Evolutionary conservation across 768 basidiomycete genomes (phyloP).

Genomic region (Tricholoma hemisulphureum): DNA sequence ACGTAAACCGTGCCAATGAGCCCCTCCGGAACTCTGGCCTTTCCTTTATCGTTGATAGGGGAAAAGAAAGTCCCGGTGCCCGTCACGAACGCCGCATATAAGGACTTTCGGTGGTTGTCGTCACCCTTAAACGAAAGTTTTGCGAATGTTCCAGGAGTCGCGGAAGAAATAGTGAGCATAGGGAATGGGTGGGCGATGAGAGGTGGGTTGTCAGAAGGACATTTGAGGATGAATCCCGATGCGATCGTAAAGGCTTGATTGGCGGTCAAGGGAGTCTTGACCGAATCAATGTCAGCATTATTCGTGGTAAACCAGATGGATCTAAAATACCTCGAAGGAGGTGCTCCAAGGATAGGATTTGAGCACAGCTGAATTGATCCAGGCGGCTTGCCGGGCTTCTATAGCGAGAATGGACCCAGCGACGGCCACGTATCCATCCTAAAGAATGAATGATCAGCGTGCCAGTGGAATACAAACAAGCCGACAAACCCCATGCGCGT

Average conservation of each 20-base stretch:
- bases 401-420: constrained; percentile 59
- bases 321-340: constrained; percentile 51
- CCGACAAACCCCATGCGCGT: not conserved
- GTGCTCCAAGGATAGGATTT: constrained; percentile 54
- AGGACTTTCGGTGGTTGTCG: constrained; percentile 8
- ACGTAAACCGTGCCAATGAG: constrained; percentile 53
- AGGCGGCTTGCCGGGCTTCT: constrained; percentile 64
- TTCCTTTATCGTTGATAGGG: constrained; percentile 31
- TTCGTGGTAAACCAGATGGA: not conserved
- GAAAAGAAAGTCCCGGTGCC: constrained; percentile 45
- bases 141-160: constrained; percentile 15
- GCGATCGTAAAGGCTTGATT: constrained; percentile 42
- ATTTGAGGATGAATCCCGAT: constrained; percentile 47
- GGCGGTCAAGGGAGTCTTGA: constrained; percentile 39
- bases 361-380: constrained; percentile 52
- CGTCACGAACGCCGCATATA: constrained; percentile 50
- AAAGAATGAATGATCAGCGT: not conserved
- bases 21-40: constrained; percentile 40
- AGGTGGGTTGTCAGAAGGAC: constrained; percentile 50
- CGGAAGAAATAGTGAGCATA: constrained; percentile 32
- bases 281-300: not conserved
- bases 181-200: constrained; percentile 49
- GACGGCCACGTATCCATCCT: constrained; percentile 46
- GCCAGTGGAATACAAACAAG: not conserved
- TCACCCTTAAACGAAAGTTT: constrained; percentile 23